These are phyloP conservation scores for Talaromyces thailandensis DNA, from an alignment of 495 filamentous ascomycete species.

Conservation along the genomic window DNA sequence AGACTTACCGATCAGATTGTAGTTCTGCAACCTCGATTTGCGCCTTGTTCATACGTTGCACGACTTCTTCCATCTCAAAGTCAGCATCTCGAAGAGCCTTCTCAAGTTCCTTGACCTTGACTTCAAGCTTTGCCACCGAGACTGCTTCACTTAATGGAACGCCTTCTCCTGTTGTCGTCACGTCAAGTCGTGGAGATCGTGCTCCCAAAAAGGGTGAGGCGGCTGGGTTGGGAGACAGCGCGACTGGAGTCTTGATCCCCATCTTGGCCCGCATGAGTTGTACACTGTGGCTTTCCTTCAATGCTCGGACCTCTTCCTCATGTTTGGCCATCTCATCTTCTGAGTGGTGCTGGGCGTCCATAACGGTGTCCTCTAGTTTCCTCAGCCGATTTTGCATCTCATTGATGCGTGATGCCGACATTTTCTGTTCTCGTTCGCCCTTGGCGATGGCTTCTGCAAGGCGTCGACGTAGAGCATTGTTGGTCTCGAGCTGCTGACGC, in stretches of 20 bases:
- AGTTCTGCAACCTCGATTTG: conserved; percentile 91
- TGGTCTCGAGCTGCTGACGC: conserved; percentile 65
- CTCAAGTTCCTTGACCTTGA: conserved; percentile 72
- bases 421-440: conserved; percentile 75
- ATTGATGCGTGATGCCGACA: conserved; percentile 72
- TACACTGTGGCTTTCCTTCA: conserved; percentile 68
- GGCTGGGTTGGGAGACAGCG: conserved; percentile 43
- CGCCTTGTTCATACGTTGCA: conserved; percentile 82
- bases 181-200: conserved; percentile 48
- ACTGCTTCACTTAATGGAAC: conserved; percentile 51
- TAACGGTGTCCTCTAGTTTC: conserved; percentile 71
- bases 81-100: conserved; percentile 74
- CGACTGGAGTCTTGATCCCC: conserved; percentile 30
- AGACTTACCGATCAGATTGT: conserved; percentile 70
- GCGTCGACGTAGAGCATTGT: conserved; percentile 64
- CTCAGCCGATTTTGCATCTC: conserved; percentile 72
- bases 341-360: conserved; percentile 74
- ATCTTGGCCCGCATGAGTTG: conserved; percentile 71
- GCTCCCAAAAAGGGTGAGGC: conserved; percentile 54
- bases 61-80: conserved; percentile 88
- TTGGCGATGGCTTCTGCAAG: conserved; percentile 77
- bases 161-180: conserved; percentile 47
- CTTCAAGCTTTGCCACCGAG: conserved; percentile 64
- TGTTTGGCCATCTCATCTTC: conserved; percentile 76
- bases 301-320: conserved; percentile 69